A percentile compares a stretch with the other conserved stretches of the same genome.
Conservation (phyloP, 2,329 filamentous ascomycete species). For the Fusarium beomiforme region DNA sequence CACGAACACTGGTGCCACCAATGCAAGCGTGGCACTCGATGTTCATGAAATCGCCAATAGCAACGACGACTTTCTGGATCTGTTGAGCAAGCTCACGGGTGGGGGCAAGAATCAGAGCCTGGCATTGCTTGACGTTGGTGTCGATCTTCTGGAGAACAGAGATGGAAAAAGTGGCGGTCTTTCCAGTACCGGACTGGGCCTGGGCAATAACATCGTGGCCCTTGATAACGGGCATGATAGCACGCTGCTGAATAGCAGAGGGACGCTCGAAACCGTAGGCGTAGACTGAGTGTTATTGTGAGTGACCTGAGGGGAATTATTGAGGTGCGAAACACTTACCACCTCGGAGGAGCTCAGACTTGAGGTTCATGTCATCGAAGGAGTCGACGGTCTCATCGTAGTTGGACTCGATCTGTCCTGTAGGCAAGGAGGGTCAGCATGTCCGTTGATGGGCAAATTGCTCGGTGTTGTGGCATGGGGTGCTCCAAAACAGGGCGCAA, state of each 20-base stretch:
- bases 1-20: slow-evolving; percentile 96
- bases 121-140: slow-evolving; percentile 91
- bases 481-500: slow-evolving; percentile 6
- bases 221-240: slow-evolving; percentile 99
- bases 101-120: slow-evolving; percentile 96
- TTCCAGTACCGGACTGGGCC: slow-evolving; percentile 99
- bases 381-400: slow-evolving; percentile 99
- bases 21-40: slow-evolving; percentile 99
- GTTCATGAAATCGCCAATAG: slow-evolving; percentile 99
- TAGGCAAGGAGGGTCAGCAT: slow-evolving; percentile 42
- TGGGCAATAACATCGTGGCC: slow-evolving; percentile 99
- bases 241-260: slow-evolving; percentile 99
- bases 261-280: slow-evolving; percentile 99
- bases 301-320: slow-evolving; percentile 38
- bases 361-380: slow-evolving; percentile 98
- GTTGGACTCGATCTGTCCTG: slow-evolving; percentile 99
- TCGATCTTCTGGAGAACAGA: slow-evolving; percentile 99
- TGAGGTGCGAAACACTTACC: slow-evolving; percentile 56
- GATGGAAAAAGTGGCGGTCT: slow-evolving; percentile 99
- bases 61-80: slow-evolving; percentile 99
- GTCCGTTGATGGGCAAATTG: neutral
- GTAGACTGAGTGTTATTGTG: slow-evolving; percentile 70
- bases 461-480: neutral
- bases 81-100: slow-evolving; percentile 99
- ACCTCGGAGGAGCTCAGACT: slow-evolving; percentile 96